Base-by-base conservation (phyloP, 2,329 filamentous ascomycete species). In the Fusarium nurragi region DNA sequence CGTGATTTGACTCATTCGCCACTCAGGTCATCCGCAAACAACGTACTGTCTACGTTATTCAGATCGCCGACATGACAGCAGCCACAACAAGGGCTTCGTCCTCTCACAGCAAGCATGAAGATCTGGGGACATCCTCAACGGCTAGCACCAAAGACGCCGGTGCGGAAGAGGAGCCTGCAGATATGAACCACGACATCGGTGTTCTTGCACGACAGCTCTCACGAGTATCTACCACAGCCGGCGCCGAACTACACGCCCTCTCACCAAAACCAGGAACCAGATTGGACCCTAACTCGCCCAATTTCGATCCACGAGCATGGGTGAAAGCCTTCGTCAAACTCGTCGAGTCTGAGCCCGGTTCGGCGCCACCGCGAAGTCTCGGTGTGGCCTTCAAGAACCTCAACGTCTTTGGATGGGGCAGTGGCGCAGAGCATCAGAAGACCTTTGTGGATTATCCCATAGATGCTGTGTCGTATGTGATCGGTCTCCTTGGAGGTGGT, bases 331-430 rank as follows among this genome's bases (percentile, higher is more conserved):
- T 74, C 8, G 61, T 74, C 12, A 64, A 53, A 8, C 52, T 75
- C 2, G 65, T 59, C 18, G 72, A 75, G 34, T 69, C 73, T 0
- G 71, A 74, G 5, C 57, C 59, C 6, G 54, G 46, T 2, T 61
- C 73, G 9, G 67, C 71, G 1, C 71, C 71, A 1, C 21, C 57
- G 1, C 58, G 73, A 9, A 67, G 64, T 25, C 55, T 74, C 0
- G 73, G 73, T 2, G 71, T 75, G 2, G 73, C 73, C 0, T 75
- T 75, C 11, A 58, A 44, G 11, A 62, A 68, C 5, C 52, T 75
- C 5, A 68, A 57, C 23, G 73, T 75, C 11, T 72, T 59, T n/a
- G 73, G 73, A 0, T 74, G 72, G 67, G 67, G 64, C 0, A 67
- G 41, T 0, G 71, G 71, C 0, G 67, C 72, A 0, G 70, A 69